phyloP scores from a whole-genome alignment of 371 early-diverging fungal species.

The Mortierella polycephala region DNA sequence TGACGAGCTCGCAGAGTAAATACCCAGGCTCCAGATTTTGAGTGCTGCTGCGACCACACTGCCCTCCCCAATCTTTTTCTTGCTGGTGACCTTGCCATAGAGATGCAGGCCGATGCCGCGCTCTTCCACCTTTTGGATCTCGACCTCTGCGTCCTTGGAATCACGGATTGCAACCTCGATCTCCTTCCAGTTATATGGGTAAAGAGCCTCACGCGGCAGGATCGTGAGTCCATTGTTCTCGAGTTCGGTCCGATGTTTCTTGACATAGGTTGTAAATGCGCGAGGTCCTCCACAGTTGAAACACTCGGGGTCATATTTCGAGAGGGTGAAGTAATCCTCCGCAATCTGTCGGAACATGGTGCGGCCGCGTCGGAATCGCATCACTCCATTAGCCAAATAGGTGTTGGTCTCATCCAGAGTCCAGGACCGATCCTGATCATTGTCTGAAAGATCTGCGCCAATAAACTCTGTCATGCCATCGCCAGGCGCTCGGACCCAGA shows the following conservation, averaged over 20 bases:
- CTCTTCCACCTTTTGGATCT: constrained; percentile 57
- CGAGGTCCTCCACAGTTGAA: constrained; percentile 75
- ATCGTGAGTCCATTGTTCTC: constrained; percentile 63
- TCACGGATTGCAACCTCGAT: constrained; percentile 52
- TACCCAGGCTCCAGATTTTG: constrained; percentile 62
- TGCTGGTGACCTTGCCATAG: constrained; percentile 73
- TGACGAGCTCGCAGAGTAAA: constrained; percentile 42
- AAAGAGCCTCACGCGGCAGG: constrained; percentile 62
- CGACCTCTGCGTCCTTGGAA: constrained; percentile 61
- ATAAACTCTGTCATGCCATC: constrained; percentile 68
- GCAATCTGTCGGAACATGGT: constrained; percentile 71
- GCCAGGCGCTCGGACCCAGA: constrained; percentile 72
- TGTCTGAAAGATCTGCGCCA: constrained; percentile 67
- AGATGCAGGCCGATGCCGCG: constrained; percentile 64
- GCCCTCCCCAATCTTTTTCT: constrained; percentile 59
- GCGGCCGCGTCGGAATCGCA: constrained; percentile 74
- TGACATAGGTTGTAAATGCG: constrained; percentile 71
- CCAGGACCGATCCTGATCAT: constrained; percentile 64
- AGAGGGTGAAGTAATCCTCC: constrained; percentile 63
- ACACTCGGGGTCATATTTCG: constrained; percentile 67
- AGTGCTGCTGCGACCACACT: constrained; percentile 66
- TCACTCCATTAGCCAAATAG: constrained; percentile 70
- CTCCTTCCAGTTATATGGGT: constrained; percentile 66
- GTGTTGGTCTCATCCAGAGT: constrained; percentile 69
- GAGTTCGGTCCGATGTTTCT: constrained; percentile 58